Evolutionary conservation across 192 early-diverging fungal genomes (phyloP).

Genomic region (Coemansia brasiliensis): DNA sequence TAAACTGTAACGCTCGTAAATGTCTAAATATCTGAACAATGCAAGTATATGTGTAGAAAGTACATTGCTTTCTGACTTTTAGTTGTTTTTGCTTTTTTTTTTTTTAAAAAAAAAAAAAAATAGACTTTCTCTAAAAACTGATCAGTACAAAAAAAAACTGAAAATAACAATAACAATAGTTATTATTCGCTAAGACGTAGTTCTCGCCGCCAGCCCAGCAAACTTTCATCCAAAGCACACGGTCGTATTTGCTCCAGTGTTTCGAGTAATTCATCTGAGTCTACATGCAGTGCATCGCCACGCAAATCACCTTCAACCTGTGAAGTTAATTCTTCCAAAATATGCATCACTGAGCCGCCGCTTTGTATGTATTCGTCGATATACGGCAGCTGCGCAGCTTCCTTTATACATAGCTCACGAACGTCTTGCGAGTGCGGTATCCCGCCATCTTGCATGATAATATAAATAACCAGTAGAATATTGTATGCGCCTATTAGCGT

Average conservation of each 20-base stretch:
- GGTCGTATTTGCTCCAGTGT: constrained; percentile 26
- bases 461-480: constrained; percentile 43
- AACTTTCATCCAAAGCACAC: constrained; percentile 34
- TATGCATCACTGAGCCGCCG: constrained; percentile 35
- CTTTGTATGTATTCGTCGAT: constrained; percentile 32
- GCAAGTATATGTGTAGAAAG: not conserved
- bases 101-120: not conserved
- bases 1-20: constrained; percentile 94
- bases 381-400: constrained; percentile 12
- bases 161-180: not conserved
- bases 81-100: not conserved
- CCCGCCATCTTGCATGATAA: constrained; percentile 34
- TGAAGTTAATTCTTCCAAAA: constrained; percentile 35
- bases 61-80: constrained; percentile 7
- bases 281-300: constrained; percentile 33
- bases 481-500: constrained; percentile 40
- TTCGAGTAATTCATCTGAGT: constrained; percentile 35
- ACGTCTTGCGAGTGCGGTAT: constrained; percentile 22
- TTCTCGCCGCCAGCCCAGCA: constrained; percentile 30
- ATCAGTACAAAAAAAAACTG: not conserved
- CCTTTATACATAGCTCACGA: constrained; percentile 27
- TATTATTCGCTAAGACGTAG: constrained; percentile 8
- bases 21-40: constrained; percentile 14
- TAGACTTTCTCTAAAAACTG: not conserved
- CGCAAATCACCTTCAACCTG: constrained; percentile 44